Percentiles rank a stretch among this genome's conserved stretches.
These are phyloP conservation scores for Penicillium sclerotigenum DNA, from an alignment of 2,329 filamentous ascomycete genomes.

Conservation along the genomic window DNA sequence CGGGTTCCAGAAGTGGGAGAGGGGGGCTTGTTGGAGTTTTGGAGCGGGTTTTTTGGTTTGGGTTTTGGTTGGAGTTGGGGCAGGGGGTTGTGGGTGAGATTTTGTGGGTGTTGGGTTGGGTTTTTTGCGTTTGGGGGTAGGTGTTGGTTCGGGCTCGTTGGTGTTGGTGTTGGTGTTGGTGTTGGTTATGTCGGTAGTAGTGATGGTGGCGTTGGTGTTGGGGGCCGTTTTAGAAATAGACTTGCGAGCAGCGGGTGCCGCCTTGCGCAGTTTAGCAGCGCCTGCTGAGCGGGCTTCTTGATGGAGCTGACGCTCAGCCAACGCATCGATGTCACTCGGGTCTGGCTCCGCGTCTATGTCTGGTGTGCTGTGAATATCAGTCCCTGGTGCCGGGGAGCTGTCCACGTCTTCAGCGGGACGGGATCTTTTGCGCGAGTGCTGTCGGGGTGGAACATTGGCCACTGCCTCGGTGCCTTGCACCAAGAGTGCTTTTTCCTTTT, in stretches of 20 bases:
- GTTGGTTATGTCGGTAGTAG: no score
- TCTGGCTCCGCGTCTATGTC: constrained; percentile 36
- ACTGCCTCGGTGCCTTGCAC: constrained; percentile 9
- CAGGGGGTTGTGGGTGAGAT: constrained; percentile 2
- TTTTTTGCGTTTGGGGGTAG: constrained; percentile 31
- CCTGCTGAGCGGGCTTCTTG: constrained; percentile 64
- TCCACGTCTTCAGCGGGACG: constrained; percentile 46
- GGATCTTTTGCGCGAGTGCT: constrained; percentile 15
- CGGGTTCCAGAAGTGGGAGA: constrained; percentile 21
- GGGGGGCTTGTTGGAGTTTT: constrained; percentile 13
- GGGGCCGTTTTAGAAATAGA: constrained; percentile 3
- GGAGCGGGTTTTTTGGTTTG: not conserved
- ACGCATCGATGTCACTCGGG: constrained; percentile 67
- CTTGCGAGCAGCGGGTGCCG: constrained; percentile 15
- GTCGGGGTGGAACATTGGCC: not conserved
- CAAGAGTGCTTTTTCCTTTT: constrained; percentile 59
- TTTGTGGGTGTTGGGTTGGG: constrained; percentile 10
- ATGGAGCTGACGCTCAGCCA: constrained; percentile 70
- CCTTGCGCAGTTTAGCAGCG: constrained; percentile 38
- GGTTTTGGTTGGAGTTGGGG: not conserved
- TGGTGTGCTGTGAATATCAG: constrained; percentile 29
- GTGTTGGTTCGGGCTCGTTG: not conserved
- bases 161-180: not conserved
- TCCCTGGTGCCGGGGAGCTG: constrained; percentile 40
- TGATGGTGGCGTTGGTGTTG: constrained; percentile 6